Conservation (phyloP, 768 basidiomycete genomes). For the Kwoniella dendrophila region DNA sequence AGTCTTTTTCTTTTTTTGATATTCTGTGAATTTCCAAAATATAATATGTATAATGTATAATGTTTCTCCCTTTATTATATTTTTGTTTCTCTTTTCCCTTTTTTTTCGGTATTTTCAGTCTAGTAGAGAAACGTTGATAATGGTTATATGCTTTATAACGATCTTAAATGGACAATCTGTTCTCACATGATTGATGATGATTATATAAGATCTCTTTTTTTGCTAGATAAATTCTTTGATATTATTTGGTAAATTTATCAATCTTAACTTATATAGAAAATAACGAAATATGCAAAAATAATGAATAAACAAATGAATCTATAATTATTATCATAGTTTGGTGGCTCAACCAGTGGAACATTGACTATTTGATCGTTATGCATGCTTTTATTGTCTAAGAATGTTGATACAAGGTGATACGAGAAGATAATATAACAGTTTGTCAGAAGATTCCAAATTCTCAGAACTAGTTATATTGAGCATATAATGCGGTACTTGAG, state of each 20-base stretch:
- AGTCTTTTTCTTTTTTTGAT: no score
- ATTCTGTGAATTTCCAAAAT: neutral
- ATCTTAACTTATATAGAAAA: neutral
- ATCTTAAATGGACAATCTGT: slow-evolving; percentile 2
- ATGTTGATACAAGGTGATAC: neutral
- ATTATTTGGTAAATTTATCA: neutral
- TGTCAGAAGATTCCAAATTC: neutral
- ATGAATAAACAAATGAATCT: neutral
- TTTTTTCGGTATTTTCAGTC: no score
- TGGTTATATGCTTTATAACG: neutral
- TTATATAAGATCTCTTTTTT: no score
- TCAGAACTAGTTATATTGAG: slow-evolving; percentile 49
- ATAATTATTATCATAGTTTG: neutral
- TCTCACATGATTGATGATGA: slow-evolving; percentile 5
- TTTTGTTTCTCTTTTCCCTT: no score
- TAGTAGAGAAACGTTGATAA: no score
- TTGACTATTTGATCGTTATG: neutral
- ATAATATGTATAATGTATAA: slow-evolving; percentile 7
- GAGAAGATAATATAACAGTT: neutral
- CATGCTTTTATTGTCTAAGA: slow-evolving; percentile 5
- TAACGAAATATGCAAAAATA: slow-evolving; percentile 14
- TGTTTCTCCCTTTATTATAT: neutral
- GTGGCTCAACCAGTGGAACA: no score
- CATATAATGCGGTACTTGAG: slow-evolving; percentile 72
- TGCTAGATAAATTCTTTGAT: neutral